A percentile compares a stretch with the other conserved stretches of the same genome.
Conservation (phyloP, 2,329 filamentous ascomycete genomes). For the Calonectria pseudoreteaudii region DNA sequence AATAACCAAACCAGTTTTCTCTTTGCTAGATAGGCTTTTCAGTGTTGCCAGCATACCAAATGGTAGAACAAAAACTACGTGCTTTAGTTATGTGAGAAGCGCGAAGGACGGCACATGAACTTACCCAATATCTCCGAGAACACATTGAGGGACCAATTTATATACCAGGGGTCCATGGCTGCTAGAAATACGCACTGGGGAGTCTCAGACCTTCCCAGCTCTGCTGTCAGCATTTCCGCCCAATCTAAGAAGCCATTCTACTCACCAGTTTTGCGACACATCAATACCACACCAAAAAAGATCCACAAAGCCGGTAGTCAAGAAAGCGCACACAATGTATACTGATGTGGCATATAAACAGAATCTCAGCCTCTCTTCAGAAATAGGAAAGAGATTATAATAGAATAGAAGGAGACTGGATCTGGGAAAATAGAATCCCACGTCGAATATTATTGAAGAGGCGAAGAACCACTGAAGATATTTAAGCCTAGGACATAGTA, state of each 20-base stretch:
- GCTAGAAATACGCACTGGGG: neutral
- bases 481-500: neutral
- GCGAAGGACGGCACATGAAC: neutral
- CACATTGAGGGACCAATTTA: neutral
- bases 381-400: neutral
- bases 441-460: neutral
- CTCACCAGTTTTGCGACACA: neutral
- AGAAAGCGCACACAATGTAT: neutral
- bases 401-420: neutral
- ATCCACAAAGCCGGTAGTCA: neutral
- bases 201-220: neutral
- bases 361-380: neutral
- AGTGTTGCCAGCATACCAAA: neutral
- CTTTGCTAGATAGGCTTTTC: neutral
- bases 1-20: neutral
- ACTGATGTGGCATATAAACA: neutral
- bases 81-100: neutral
- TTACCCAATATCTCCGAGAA: neutral
- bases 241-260: neutral
- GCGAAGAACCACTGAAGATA: neutral
- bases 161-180: neutral
- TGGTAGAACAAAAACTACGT: neutral
- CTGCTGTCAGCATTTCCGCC: neutral
- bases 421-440: neutral
- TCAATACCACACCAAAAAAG: slow-evolving; percentile 1